Base-by-base conservation (phyloP, 2,329 filamentous ascomycete genomes). In the Venturia oleaginea region DNA sequence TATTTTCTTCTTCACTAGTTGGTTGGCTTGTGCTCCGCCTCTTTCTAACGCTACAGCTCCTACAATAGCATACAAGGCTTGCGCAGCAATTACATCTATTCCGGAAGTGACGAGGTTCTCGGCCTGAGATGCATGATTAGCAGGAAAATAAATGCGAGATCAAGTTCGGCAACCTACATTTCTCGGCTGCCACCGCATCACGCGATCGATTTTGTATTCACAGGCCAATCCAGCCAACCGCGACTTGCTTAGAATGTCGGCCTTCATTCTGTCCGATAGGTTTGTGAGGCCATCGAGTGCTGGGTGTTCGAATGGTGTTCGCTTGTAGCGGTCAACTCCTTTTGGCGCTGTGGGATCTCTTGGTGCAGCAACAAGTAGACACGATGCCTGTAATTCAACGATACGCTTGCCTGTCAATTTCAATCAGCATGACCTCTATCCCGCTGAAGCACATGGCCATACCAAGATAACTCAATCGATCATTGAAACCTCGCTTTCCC, bases 401-500 rank as follows among this genome's bases (percentile, higher is more conserved):
- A 87, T 83, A 48, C 85, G 80, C 75, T 86, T 86, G 66, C 87
- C 85, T 87, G 68, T 64, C 40, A 51, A 32, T 27, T 59, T 61
- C 51, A 8, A 22, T 65, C 43, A 65, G 64, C 32, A 27, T 32
- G 27, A 66, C 73, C 69, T 72, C 68, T 62, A 19, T 59, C 37
- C 60, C 54, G 59, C 43, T 17, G 13, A 46, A 38, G n/a, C 11
- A 65, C 42, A 59, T 64, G 22, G 30, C 72, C 79, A 66, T 83
- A 95, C 91, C 93, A 63, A 96, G 80, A 72, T 90, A 92, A n/a
- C 92, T 90, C 76, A 99, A 80, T 67, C 91, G 85, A 72, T 97
- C 93, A 75, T 99, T 99, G 79, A 93, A 96, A 0, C 93, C 93
- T 80, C 92, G 87, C 72, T 91, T 83, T 62, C 92, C 94, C 73